These are phyloP conservation scores for Sanghuangporus sanghuang DNA, from an alignment of 1,284 basidiomycete species.

Conservation along the genomic window DNA sequence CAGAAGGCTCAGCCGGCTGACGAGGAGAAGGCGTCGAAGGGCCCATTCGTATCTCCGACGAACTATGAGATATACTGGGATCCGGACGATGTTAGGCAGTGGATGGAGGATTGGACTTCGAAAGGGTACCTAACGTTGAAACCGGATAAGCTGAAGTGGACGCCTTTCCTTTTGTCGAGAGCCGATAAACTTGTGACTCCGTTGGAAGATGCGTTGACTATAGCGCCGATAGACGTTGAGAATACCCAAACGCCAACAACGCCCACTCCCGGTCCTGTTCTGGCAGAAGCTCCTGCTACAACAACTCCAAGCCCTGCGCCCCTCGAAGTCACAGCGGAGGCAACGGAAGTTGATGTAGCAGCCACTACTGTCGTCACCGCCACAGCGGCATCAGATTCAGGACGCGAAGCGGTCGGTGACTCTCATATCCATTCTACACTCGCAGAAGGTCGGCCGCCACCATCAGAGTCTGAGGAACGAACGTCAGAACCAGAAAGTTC, in stretches of 20 bases:
- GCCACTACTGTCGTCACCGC: not conserved
- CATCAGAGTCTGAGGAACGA: not conserved
- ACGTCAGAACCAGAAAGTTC: constrained; percentile 4
- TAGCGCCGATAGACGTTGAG: constrained; percentile 21
- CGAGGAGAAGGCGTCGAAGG: constrained; percentile 32
- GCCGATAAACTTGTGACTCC: constrained; percentile 32
- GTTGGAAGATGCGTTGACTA: constrained; percentile 23
- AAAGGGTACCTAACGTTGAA: constrained; percentile 82
- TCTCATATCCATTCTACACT: not conserved
- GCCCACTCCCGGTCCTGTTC: not conserved
- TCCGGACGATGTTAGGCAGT: constrained; percentile 58
- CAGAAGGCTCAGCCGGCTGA: constrained; percentile 54
- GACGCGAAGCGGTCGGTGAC: not conserved
- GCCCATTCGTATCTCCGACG: constrained; percentile 62
- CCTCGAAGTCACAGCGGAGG: not conserved
- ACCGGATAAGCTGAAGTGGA: constrained; percentile 91
- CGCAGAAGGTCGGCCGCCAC: not conserved
- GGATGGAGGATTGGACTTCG: constrained; percentile 65
- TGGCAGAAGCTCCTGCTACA: not conserved
- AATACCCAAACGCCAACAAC: constrained; percentile 14
- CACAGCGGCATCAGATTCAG: not conserved
- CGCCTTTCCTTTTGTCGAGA: constrained; percentile 79
- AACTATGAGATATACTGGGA: constrained; percentile 80
- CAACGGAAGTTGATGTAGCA: not conserved
- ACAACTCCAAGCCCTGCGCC: not conserved